These are phyloP conservation scores for Cercospora brassicicola DNA, from an alignment of 2,329 filamentous ascomycete species.

Conservation along the genomic window DNA sequence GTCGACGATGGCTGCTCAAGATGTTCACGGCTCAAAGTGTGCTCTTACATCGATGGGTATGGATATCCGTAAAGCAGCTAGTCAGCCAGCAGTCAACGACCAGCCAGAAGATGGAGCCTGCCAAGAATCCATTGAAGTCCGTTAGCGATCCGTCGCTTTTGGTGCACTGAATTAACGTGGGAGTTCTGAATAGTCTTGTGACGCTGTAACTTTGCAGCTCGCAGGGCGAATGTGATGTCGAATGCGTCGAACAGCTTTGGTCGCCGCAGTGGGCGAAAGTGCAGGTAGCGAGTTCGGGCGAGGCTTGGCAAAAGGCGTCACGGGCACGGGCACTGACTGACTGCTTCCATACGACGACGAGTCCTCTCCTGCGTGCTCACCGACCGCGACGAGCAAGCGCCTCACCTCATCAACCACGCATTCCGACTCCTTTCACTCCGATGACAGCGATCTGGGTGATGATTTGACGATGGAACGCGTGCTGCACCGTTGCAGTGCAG, in stretches of 20 bases:
- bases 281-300: neutral
- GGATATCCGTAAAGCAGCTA: neutral
- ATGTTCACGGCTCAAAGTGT: neutral
- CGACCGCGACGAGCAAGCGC: neutral
- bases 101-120: neutral
- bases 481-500: neutral
- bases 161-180: neutral
- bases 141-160: neutral
- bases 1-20: neutral
- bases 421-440: neutral
- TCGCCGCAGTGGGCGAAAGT: neutral
- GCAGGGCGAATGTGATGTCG: neutral
- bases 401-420: neutral
- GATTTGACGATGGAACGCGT: neutral
- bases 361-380: neutral
- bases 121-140: neutral
- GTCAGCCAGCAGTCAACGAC: neutral
- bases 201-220: neutral
- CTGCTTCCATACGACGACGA: neutral
- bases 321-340: neutral
- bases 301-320: neutral
- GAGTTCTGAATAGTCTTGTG: neutral
- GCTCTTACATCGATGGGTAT: neutral
- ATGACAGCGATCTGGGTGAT: neutral
- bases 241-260: neutral